Base-by-base conservation (phyloP, 169 alveolate species). In the Plasmodium vinckei region DNA sequence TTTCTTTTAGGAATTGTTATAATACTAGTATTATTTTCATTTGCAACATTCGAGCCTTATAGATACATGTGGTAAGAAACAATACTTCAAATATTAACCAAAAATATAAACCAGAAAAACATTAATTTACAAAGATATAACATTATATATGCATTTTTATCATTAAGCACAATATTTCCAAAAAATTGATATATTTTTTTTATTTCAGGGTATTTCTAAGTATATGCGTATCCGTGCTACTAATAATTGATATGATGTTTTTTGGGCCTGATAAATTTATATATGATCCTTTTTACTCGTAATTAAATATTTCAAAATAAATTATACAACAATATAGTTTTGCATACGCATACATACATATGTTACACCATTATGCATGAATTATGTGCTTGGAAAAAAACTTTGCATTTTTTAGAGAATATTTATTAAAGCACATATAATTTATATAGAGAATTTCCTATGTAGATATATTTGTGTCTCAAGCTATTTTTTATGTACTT, bases 211-310 rank as follows among this genome's bases (percentile, higher is more conserved):
- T 82, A 82, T 82, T 82, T 25, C 64, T 39, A 39, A 82, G 86
- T 33, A 82, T 82, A 56, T 82, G 90, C 46, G 69, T 72, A 23
- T 82, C 67, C 42, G 39, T 82, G 49, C 42, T 82, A 25, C 63
- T 68, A 42, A 23, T 82, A 59, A 59, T 82, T 15, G 90, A 82
- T 44, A 9, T 82, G 23, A 53, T 82, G 60, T 82, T 82, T 82
- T 56, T 82, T 57, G 90, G 90, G 33, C 86, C 42, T 17, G 90
- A 82, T 65, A 82, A 82, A 68, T 82, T 82, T 82, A 82, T 44
- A 61, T 82, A 82, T 60, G 90, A 82, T 82, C 90, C 90, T 42
- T 82, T 82, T 82, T 82, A 82, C 33, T 65, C 90, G 90, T 82
- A 82, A 82, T 65, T 47, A 82, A 25, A 56, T 53, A 68, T 54